Evolutionary conservation across 345 rosid genomes (phyloP).

Genomic region (Nephelium lappaceum): DNA sequence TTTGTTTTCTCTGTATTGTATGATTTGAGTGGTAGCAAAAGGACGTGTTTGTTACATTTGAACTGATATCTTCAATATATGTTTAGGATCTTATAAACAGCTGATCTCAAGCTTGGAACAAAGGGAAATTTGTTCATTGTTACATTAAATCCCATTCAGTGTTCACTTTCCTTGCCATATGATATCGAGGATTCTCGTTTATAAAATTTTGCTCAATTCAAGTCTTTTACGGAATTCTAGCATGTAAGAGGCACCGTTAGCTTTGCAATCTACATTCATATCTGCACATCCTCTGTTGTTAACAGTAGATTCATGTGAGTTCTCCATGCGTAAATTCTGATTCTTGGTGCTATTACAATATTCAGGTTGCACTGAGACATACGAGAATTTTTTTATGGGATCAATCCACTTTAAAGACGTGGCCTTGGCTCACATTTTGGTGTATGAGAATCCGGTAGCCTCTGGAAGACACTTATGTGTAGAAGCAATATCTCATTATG

Average conservation of each 20-base stretch:
- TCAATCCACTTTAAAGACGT: constrained; percentile 90
- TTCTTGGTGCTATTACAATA: background rate
- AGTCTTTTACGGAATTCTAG: background rate
- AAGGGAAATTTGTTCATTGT: background rate
- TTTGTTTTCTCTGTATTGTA: background rate
- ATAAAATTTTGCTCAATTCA: background rate
- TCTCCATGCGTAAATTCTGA: background rate
- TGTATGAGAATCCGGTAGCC: constrained; percentile 78
- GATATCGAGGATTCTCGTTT: background rate
- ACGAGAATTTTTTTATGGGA: constrained; percentile 80
- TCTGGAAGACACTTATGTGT: constrained; percentile 86
- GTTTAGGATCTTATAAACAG: background rate
- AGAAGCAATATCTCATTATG: constrained; percentile 87
- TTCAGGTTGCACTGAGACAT: constrained; percentile 85
- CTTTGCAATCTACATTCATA: background rate
- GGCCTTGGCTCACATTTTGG: constrained; percentile 82
- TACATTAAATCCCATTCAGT: background rate
- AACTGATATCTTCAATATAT: background rate
- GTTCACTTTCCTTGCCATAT: background rate
- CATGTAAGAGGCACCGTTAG: background rate
- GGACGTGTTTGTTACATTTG: background rate
- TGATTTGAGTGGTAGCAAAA: background rate
- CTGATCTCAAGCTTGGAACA: background rate
- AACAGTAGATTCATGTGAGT: background rate
- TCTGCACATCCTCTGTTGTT: background rate